A percentile compares a stretch with the other conserved stretches of the same genome.
Conservation (phyloP, 2,329 filamentous ascomycete species). For the Proliferodiscus dingleyae region DNA sequence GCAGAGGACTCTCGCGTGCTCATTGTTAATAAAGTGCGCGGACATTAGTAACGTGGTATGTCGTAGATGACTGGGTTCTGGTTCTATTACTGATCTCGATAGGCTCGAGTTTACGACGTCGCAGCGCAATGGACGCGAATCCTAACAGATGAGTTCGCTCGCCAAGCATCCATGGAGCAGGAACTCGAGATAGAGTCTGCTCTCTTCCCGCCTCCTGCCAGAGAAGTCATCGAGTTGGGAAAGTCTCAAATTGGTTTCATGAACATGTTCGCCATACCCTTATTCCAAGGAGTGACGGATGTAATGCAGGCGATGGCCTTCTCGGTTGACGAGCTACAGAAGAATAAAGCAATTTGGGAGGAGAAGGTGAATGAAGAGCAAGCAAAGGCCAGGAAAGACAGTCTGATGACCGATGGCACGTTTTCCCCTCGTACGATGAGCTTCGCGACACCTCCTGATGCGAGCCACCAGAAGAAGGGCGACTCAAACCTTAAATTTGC, state of each 20-base stretch:
- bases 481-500: conserved; percentile 7
- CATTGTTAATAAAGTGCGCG: conserved; percentile 92
- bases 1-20: conserved; percentile 76
- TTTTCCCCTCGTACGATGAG: conserved; percentile 31
- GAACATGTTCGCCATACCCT: conserved; percentile 87
- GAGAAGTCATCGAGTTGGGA: conserved; percentile 75
- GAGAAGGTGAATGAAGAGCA: conserved; percentile 60
- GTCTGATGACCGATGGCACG: conserved; percentile 30
- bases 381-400: conserved; percentile 32
- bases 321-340: conserved; percentile 73
- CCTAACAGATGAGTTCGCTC: conserved; percentile 90
- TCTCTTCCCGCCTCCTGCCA: conserved; percentile 77
- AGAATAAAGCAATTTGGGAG: conserved; percentile 73
- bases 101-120: conserved; percentile 79
- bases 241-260: conserved; percentile 94
- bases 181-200: conserved; percentile 85
- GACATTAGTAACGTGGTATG: conserved; percentile 97
- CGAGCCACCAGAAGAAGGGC: conserved; percentile 20
- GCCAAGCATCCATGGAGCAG: conserved; percentile 86
- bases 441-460: conserved; percentile 24
- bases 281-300: conserved; percentile 84
- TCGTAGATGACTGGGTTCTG: conserved; percentile 24
- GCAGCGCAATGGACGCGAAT: conserved; percentile 89
- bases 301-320: conserved; percentile 82
- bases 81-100: conserved; percentile 18